Base-by-base conservation (phyloP, 768 basidiomycete species). In the Mycena albidolilacea region DNA sequence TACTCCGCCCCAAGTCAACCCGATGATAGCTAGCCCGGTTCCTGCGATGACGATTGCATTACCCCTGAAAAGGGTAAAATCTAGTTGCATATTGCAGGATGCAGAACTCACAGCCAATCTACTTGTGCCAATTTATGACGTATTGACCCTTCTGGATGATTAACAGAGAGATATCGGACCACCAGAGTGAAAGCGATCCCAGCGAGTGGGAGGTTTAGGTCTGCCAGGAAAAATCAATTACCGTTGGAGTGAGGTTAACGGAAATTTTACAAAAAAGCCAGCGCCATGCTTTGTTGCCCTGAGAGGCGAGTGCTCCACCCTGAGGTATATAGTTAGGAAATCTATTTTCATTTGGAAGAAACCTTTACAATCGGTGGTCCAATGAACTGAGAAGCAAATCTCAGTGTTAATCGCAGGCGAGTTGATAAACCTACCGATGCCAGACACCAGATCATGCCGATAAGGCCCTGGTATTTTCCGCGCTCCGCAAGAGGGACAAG, bases 401-500 rank as follows among this genome's bases (percentile, higher is more conserved):
- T 23, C 23, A 23, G 23, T 23, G 23, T 23, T 23, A 23, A 23
- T 23, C 23, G 23, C 23, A 23, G 23, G 23, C 23, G 23, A 23
- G 23, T 23, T 23, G 23, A 48, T 43, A 39, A 7, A 39, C 70
- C 35, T 37, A 75, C 76, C 12, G 81, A 83, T 23, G 81, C 83
- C 1, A 82, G 64, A 44, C 77, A 76, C 80, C 82, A 85, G 12
- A 68, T 61, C 64, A 76, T 54, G 14, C 73, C 80, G 15, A 83
- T 38, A 10, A 85, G 62, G 17, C 81, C 81, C 0, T 78, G 70
- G 48, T 82, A 85, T 9, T 75, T 48, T 7, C 85, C 86, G 7
- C 86, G 82, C 62, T 86, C 83, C 19, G 79, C 75, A 9, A 87
- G 79, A 12, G 86, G 80, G 6, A 86, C 82, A 1, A 87, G 76